Percentiles rank a stretch among this genome's conserved stretches.
phyloP scores from a whole-genome alignment of 305 asterid genomes.

The Plantago coronopus region DNA sequence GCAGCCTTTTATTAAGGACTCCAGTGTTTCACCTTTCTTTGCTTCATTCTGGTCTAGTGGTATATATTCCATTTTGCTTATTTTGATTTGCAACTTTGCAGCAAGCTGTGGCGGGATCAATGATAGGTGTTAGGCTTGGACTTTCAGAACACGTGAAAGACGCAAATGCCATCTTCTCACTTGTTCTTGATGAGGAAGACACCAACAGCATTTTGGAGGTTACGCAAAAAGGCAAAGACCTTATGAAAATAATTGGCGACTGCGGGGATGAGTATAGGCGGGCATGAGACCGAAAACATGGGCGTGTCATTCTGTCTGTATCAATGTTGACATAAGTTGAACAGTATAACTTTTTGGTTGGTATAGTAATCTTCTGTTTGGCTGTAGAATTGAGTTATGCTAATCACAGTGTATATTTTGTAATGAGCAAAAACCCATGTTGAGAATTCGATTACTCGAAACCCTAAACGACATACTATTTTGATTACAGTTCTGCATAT shows the following conservation, averaged over 20 bases:
- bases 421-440: no score
- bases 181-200: slow-evolving; percentile 74
- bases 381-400: no score
- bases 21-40: not conserved
- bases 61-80: not conserved
- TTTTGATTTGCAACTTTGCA: slow-evolving; percentile 29
- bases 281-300: slow-evolving; percentile 16
- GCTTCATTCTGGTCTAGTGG: not conserved
- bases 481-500: no score
- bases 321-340: not conserved
- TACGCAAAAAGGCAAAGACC: slow-evolving; percentile 71
- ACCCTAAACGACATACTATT: no score
- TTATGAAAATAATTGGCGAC: slow-evolving; percentile 66
- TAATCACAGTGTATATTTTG: no score
- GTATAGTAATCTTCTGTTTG: not conserved
- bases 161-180: slow-evolving; percentile 56
- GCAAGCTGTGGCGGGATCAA: slow-evolving; percentile 93
- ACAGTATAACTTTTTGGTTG: not conserved
- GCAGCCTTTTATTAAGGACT: not conserved
- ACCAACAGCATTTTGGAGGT: slow-evolving; percentile 53
- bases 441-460: no score
- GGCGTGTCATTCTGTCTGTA: not conserved
- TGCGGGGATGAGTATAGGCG: slow-evolving; percentile 96
- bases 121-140: slow-evolving; percentile 92
- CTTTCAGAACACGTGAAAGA: slow-evolving; percentile 76